These are phyloP conservation scores for Candida rishiriensis DNA, from an alignment of 805 yeast species.

Conservation along the genomic window DNA sequence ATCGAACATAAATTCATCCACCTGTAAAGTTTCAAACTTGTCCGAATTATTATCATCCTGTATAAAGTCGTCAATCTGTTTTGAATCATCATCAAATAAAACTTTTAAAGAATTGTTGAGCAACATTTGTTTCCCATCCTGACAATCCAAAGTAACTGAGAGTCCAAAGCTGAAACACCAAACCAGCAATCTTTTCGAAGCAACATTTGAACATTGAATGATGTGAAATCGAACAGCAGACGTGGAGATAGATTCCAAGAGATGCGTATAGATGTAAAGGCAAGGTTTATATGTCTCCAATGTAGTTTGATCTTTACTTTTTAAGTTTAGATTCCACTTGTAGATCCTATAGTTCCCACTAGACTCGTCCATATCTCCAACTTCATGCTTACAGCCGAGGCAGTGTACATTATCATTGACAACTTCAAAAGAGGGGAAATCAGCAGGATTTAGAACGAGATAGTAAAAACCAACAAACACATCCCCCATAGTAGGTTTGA, in stretches of 20 bases:
- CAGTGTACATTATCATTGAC: conserved; percentile 28
- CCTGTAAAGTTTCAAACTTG: conserved; percentile 20
- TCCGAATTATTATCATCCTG: conserved; percentile 14
- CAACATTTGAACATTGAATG: conserved; percentile 12
- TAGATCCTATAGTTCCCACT: conserved; percentile 35
- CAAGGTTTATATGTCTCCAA: conserved; percentile 33
- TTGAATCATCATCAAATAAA: conserved; percentile 34
- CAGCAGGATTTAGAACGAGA: conserved; percentile 34
- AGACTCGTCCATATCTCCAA: conserved; percentile 39
- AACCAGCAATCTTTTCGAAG: conserved; percentile 17
- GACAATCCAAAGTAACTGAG: conserved; percentile 11
- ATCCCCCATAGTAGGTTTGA: conserved; percentile 39
- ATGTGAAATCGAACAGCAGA: conserved; percentile 37
- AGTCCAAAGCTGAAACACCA: conserved; percentile 52
- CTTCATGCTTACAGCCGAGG: conserved; percentile 27
- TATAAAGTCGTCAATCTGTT: conserved; percentile 24
- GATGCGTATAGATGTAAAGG: conserved; percentile 32
- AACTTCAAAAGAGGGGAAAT: conserved; percentile 8
- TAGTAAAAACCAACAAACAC: conserved; percentile 58
- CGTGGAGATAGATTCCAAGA: conserved; percentile 40
- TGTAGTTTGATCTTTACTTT: conserved; percentile 6
- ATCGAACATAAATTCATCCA: conserved; percentile 34
- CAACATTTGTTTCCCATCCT: neutral
- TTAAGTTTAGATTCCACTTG: conserved; percentile 53
- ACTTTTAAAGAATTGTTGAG: conserved; percentile 38